Conservation (phyloP, 371 early-diverging fungal genomes). For the Mycotypha africana region DNA sequence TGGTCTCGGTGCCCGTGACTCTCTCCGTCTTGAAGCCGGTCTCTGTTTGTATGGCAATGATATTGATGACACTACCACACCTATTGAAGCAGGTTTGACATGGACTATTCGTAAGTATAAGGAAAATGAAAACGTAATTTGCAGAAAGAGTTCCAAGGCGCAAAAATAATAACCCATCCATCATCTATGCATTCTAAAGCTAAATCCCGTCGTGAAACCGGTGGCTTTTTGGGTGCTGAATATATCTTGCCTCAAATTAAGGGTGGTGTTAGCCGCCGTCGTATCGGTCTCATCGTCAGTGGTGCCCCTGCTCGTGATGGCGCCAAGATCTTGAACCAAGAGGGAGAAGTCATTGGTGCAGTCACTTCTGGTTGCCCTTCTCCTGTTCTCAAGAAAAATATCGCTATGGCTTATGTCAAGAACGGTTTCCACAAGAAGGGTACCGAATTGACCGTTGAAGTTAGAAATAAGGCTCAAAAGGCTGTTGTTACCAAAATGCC, state of each 20-base stretch:
- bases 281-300: slow-evolving; percentile 87
- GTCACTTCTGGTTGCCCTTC: slow-evolving; percentile 94
- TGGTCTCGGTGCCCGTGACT: slow-evolving; percentile 94
- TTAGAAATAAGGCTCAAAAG: slow-evolving; percentile 77
- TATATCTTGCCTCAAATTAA: slow-evolving; percentile 83
- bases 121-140: too few species aligned
- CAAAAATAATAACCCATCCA: too few species aligned
- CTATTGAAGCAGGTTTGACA: slow-evolving; percentile 89
- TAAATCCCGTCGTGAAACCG: slow-evolving; percentile 84
- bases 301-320: slow-evolving; percentile 95
- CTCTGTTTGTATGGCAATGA: slow-evolving; percentile 97
- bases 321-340: slow-evolving; percentile 63
- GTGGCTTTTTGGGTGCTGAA: slow-evolving; percentile 93
- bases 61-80: slow-evolving; percentile 86
- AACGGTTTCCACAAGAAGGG: slow-evolving; percentile 83
- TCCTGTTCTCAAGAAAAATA: slow-evolving; percentile 90
- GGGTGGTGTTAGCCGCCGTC: slow-evolving; percentile 72
- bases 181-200: slow-evolving; percentile 44
- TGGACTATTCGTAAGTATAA: slow-evolving; percentile 86
- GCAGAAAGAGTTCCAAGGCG: neutral
- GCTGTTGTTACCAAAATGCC: slow-evolving; percentile 94
- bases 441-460: slow-evolving; percentile 85
- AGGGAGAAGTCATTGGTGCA: slow-evolving; percentile 65
- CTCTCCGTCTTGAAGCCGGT: slow-evolving; percentile 94
- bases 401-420: slow-evolving; percentile 96